Percentiles rank a stretch among this genome's conserved stretches.
Evolutionary conservation across 768 basidiomycete genomes (phyloP).

Genomic region (Amanita pseudoporphyria): DNA sequence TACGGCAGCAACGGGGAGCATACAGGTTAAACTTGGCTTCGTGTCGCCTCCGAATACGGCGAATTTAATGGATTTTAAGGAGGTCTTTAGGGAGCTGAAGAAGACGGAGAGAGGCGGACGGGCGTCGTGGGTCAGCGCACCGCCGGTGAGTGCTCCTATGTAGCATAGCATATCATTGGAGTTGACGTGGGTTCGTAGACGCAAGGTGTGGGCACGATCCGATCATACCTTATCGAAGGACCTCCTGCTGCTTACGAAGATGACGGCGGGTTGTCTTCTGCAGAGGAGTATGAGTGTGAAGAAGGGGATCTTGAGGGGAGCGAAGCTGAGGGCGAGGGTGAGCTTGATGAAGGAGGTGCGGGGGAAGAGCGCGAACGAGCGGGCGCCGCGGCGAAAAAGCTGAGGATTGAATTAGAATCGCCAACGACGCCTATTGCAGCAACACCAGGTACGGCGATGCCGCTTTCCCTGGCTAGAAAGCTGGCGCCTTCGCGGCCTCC

Average conservation of each 20-base stretch:
- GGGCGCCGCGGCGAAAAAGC: neutral
- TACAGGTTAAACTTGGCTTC: constrained; percentile 40
- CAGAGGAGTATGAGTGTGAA: neutral
- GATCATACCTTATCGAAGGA: constrained; percentile 40
- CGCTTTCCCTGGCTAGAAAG: neutral
- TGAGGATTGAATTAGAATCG: constrained; percentile 1
- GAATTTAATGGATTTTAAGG: constrained; percentile 39
- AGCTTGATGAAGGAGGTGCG: constrained; percentile 22
- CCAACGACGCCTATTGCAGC: constrained; percentile 7
- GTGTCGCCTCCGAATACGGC: constrained; percentile 24
- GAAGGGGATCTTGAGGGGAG: neutral
- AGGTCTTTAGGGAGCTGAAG: constrained; percentile 52
- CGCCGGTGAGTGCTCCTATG: constrained; percentile 2
- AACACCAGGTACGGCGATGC: neutral
- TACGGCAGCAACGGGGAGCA: constrained; percentile 28
- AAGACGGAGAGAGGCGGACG: constrained; percentile 19
- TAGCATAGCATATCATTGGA: neutral
- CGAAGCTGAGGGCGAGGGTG: constrained; percentile 19
- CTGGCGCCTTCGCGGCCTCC: neutral
- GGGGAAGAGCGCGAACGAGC: neutral
- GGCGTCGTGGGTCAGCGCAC: constrained; percentile 4
- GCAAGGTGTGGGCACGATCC: constrained; percentile 77
- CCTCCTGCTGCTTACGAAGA: constrained; percentile 48
- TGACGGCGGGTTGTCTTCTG: constrained; percentile 61
- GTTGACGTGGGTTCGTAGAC: constrained; percentile 39